Conservation (phyloP, 805 yeast genomes). For the Saccharomycopsis javanensis region DNA sequence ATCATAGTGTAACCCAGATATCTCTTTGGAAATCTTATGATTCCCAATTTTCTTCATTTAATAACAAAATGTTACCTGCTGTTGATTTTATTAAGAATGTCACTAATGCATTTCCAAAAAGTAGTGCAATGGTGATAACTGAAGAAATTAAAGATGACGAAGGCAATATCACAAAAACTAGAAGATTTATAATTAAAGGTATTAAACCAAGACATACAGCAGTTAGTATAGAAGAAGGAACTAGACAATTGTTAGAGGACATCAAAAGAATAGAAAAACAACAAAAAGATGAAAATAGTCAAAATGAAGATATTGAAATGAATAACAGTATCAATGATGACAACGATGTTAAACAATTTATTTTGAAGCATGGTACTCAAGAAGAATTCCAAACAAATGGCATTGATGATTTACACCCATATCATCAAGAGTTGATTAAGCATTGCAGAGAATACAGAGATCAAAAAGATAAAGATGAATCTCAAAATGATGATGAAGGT, state of each 20-base stretch:
- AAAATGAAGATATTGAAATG: not conserved
- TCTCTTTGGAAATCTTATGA: conserved; percentile 95
- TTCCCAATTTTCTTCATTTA: conserved; percentile 60
- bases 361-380: not conserved
- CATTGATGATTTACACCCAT: not conserved
- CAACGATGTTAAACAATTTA: not conserved
- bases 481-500: not conserved
- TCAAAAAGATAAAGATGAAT: not conserved
- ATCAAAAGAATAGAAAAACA: not conserved
- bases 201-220: conserved; percentile 73
- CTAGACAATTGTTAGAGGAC: conserved; percentile 1
- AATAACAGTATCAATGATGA: not conserved
- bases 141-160: conserved; percentile 27
- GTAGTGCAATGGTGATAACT: conserved; percentile 86
- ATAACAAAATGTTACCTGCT: conserved; percentile 68
- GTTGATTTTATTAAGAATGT: conserved; percentile 96
- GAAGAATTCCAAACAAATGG: not conserved
- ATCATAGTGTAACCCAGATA: conserved; percentile 88
- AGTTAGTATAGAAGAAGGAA: conserved; percentile 26
- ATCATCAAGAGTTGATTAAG: not conserved
- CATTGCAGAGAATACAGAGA: not conserved
- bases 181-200: conserved; percentile 87
- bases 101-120: conserved; percentile 74
- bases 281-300: not conserved
- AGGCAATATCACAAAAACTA: conserved; percentile 37